Evolutionary conservation across 106 monocot genomes (phyloP), one percentile per base, ranked within the genome.

Genomic region (Dendrobium chrysotoxum): DNA sequence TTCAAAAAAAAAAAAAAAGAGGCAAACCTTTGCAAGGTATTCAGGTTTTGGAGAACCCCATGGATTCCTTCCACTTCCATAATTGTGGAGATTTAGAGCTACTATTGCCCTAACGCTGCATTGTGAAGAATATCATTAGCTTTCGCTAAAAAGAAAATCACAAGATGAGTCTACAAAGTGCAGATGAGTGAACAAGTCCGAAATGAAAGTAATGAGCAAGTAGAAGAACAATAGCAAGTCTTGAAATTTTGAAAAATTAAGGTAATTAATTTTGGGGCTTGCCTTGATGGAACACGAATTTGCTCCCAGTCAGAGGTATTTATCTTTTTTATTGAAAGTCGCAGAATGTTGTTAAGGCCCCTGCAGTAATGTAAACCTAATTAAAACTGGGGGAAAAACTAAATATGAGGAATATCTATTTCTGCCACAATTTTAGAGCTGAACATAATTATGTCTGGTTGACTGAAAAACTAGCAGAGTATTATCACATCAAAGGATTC

Each of bases 31-130:
- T 72, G 85, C 84, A 50, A 91, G 82, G 77, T 93, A 93, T 57
- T 89, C 88, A 85, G 90, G 88, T 72, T 83, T 91, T 18, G 84
- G 87, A 84, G 84, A 76, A 72, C 93, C 93, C 93, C 93, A 93
- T n/a, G 93, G 93, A 89, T 93, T 83, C 50, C 87, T 88, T 84
- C 93, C 93, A 89, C 93, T 87, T 77, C 84, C 91, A 70, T 93
- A 93, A 55, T 80, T 93, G 79, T 87, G 86, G 75, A 93, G 89
- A 83, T 93, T 93, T 77, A 93, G 81, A 53, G 85, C 87, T 57
- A 93, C 91, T 38, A 93, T 81, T 67, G 93, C 87, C 81, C 93
- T 77, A 45, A 85, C 85, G 78, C 89, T 90, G 89, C 82, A 87
- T 30, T 8, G 57, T 38, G 57, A 78, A 53, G 39, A 50, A 39